Percentiles rank a stretch among this genome's conserved stretches.
Conservation (phyloP, 139 green algal species). For the Diplosphaera chodatii region DNA sequence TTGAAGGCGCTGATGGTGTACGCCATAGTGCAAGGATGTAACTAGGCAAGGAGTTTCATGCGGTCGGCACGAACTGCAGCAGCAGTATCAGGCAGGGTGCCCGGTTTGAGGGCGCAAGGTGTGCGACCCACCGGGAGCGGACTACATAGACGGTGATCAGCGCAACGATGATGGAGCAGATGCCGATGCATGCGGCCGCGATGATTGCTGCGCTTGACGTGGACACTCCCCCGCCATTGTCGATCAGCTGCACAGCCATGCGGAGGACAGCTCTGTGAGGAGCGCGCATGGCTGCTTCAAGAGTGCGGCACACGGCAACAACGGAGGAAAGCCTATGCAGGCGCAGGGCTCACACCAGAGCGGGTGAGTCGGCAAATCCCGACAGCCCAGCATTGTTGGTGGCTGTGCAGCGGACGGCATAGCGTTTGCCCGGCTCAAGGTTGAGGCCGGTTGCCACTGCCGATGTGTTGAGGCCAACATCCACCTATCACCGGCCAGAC, state of each 20-base stretch:
- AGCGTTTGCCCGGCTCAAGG: constrained; percentile 10
- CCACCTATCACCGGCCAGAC: no score
- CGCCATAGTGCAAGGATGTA: no score
- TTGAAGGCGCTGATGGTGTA: no score
- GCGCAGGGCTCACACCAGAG: not conserved
- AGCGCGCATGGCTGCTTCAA: no score
- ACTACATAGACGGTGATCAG: constrained; percentile 10
- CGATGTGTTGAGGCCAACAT: not conserved
- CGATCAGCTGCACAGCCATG: constrained; percentile 4
- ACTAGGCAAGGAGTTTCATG: no score
- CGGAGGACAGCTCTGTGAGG: no score
- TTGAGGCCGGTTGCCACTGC: not conserved
- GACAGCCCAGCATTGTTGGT: constrained; percentile 37
- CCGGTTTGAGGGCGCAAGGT: no score
- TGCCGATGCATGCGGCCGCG: constrained; percentile 12
- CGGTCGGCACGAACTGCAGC: no score
- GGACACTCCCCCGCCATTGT: constrained; percentile 23
- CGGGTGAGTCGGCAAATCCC: not conserved
- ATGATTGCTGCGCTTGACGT: constrained; percentile 32
- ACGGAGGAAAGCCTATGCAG: no score
- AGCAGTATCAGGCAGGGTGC: no score
- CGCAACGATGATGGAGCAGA: constrained; percentile 6
- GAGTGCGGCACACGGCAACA: not conserved
- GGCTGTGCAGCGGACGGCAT: constrained; percentile 35
- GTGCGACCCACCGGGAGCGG: not conserved